A percentile compares a stretch with the other conserved stretches of the same genome.
phyloP scores from a whole-genome alignment of 2,329 filamentous ascomycete genomes.

The Biscogniauxia marginata region DNA sequence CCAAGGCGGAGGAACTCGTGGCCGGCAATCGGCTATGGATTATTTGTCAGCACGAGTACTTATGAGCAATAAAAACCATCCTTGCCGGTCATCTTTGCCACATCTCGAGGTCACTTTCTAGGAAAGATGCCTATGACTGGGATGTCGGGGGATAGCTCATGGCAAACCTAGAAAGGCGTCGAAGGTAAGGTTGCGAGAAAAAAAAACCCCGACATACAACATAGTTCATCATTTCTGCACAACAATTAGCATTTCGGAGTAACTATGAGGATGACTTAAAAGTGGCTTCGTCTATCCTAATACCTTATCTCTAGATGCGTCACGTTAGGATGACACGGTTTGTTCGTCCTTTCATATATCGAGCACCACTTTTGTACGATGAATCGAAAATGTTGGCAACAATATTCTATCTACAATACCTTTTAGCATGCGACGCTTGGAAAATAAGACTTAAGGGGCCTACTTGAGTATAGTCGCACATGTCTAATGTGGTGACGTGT shows the following conservation, averaged over 20 bases:
- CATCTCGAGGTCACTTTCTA: background rate
- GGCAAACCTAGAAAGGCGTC: too few species aligned
- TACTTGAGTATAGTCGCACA: constrained; percentile 37
- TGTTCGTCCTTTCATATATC: constrained; percentile 33
- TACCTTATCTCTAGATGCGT: constrained; percentile 34
- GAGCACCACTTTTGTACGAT: constrained; percentile 34
- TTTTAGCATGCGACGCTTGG: constrained; percentile 1
- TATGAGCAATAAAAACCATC: background rate
- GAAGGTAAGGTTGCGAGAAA: background rate
- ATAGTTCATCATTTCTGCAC: constrained; percentile 31
- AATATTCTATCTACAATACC: constrained; percentile 30
- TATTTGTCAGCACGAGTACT: background rate
- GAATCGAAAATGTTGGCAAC: constrained; percentile 33
- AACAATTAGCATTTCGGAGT: constrained; percentile 5
- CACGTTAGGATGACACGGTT: constrained; percentile 31
- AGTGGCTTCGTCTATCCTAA: background rate
- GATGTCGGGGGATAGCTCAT: too few species aligned
- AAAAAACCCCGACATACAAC: constrained; percentile 27
- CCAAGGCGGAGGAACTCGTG: constrained; percentile 30
- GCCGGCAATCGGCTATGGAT: constrained; percentile 31
- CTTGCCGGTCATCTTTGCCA: background rate
- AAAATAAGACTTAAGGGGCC: background rate
- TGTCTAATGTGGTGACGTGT: constrained; percentile 7
- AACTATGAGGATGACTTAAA: background rate
- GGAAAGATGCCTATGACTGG: background rate